These are phyloP conservation scores for Colletotrichum spaethianum DNA, from an alignment of 2,329 filamentous ascomycete species.

Conservation along the genomic window DNA sequence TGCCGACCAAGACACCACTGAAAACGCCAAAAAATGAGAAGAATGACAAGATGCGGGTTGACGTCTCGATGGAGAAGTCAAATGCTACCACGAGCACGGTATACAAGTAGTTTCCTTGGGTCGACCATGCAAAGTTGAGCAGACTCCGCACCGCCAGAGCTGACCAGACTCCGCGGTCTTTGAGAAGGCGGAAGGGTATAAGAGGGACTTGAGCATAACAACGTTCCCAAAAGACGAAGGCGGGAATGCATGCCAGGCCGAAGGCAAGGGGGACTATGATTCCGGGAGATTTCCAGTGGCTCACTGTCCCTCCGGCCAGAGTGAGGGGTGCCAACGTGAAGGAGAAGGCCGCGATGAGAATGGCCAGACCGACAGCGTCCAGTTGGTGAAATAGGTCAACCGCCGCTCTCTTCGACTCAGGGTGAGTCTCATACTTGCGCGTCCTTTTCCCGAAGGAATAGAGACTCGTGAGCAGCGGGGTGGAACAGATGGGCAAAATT, in stretches of 20 bases:
- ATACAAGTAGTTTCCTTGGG: slow-evolving; percentile 73
- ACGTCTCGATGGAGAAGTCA: slow-evolving; percentile 66
- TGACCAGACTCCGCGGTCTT: slow-evolving; percentile 73
- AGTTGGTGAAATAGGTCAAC: slow-evolving; percentile 69
- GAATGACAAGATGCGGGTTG: slow-evolving; percentile 70
- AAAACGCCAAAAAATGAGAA: slow-evolving; percentile 69
- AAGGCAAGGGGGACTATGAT: slow-evolving; percentile 66
- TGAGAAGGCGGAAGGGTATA: slow-evolving; percentile 70
- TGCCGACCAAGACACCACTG: slow-evolving; percentile 65
- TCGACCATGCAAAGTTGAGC: slow-evolving; percentile 68
- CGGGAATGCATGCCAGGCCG: slow-evolving; percentile 63
- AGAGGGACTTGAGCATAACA: slow-evolving; percentile 64
- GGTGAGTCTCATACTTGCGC: slow-evolving; percentile 46
- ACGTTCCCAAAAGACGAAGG: slow-evolving; percentile 69
- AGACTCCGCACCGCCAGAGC: slow-evolving; percentile 68
- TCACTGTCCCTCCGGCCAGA: slow-evolving; percentile 63
- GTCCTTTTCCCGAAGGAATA: slow-evolving; percentile 59
- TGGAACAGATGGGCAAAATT: slow-evolving; percentile 69
- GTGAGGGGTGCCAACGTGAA: slow-evolving; percentile 67
- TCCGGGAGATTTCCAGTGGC: slow-evolving; percentile 65
- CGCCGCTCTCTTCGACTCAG: slow-evolving; percentile 49
- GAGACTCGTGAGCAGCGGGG: slow-evolving; percentile 64
- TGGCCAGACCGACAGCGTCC: slow-evolving; percentile 64
- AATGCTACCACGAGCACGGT: slow-evolving; percentile 72
- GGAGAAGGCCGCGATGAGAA: slow-evolving; percentile 61